Conservation (phyloP, 169 alveolate genomes). For the Cystoisospora suis region DNA sequence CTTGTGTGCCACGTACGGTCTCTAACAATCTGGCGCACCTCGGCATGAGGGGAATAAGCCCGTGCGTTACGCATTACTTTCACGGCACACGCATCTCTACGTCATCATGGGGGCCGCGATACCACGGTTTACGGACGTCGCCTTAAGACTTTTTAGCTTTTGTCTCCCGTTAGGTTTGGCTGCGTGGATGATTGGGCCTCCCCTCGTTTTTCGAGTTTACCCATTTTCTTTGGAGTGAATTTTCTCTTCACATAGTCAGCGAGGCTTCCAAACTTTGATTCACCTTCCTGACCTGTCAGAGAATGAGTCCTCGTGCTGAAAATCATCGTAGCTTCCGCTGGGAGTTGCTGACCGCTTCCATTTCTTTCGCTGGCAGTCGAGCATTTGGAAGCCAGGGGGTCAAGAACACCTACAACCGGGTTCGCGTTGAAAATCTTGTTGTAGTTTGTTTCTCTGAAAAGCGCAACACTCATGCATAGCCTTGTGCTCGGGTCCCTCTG, state of each 20-base stretch:
- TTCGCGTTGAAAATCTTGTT: background rate
- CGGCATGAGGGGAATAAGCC: no score
- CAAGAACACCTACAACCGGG: slow-evolving; percentile 13
- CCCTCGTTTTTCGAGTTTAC: background rate
- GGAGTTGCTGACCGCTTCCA: background rate
- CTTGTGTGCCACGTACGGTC: no score
- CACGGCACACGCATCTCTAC: no score
- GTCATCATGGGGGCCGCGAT: no score
- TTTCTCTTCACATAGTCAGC: background rate
- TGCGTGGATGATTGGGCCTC: no score
- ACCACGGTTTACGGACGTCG: no score
- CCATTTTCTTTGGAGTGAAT: background rate
- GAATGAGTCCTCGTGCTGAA: background rate
- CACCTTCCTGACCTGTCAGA: background rate
- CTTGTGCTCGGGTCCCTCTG: no score
- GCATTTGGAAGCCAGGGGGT: background rate
- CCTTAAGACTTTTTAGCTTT: no score
- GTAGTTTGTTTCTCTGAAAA: background rate
- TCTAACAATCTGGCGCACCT: no score
- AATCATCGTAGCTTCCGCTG: background rate
- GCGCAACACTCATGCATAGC: no score
- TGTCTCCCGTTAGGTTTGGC: no score
- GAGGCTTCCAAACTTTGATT: background rate
- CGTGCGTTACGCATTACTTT: no score
- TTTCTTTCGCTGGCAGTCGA: background rate